A percentile compares a stretch with the other conserved stretches of the same genome.
Evolutionary conservation across 2,329 filamentous ascomycete genomes (phyloP).

Genomic region (Cercospora sp.): DNA sequence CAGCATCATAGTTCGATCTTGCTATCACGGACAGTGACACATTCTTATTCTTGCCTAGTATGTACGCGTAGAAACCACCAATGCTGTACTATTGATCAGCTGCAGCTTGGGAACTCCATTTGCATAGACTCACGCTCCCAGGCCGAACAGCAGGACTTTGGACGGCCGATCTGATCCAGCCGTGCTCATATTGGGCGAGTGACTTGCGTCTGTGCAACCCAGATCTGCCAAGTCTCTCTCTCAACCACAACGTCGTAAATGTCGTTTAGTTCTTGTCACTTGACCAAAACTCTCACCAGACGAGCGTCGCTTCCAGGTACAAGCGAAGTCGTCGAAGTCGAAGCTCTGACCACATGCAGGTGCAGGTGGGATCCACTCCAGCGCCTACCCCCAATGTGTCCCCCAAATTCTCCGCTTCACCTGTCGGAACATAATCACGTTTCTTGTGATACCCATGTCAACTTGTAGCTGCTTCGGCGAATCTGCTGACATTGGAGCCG

Average conservation of each 20-base stretch:
- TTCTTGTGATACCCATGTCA: neutral
- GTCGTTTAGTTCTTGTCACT: neutral
- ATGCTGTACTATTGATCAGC: conserved; percentile 44
- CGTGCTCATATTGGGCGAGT: conserved; percentile 2
- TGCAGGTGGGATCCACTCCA: neutral
- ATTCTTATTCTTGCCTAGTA: conserved; percentile 47
- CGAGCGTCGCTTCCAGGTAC: neutral
- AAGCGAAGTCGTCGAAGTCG: neutral
- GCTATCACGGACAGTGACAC: conserved; percentile 48
- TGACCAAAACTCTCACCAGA: neutral
- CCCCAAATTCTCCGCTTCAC: conserved; percentile 3
- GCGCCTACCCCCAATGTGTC: neutral
- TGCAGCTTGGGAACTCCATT: neutral
- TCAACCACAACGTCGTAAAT: neutral
- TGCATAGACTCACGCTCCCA: conserved; percentile 52
- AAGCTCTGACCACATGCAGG: neutral
- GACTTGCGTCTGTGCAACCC: neutral
- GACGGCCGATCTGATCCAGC: conserved; percentile 10
- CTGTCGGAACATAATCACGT: neutral
- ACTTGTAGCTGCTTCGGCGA: neutral
- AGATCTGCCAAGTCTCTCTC: neutral
- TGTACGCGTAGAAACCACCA: conserved; percentile 60
- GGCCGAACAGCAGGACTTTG: conserved; percentile 53
- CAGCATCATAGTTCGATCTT: conserved; percentile 49
- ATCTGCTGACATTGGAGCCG: neutral